Percentiles rank a stretch among this genome's conserved stretches.
Conservation (phyloP, 208 protist species). For the Leishmania tropica region DNA sequence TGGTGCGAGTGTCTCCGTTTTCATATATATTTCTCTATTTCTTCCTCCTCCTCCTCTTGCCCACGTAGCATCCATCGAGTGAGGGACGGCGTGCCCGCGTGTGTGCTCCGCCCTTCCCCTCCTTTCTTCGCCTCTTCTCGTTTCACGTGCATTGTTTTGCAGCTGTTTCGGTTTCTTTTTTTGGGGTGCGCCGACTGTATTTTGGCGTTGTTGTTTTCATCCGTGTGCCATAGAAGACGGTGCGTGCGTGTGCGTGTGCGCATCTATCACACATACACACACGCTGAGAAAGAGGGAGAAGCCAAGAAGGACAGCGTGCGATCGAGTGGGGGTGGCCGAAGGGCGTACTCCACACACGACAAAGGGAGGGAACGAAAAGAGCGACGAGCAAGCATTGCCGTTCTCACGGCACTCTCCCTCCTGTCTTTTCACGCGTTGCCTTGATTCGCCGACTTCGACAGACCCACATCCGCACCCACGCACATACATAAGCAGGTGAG, state of each 20-base stretch:
- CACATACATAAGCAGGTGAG: constrained; percentile 2
- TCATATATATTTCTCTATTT: too few species aligned
- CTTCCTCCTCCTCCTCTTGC: too few species aligned
- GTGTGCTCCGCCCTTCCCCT: background rate
- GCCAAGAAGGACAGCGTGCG: background rate
- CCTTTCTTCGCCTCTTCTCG: background rate
- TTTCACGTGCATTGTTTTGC: background rate
- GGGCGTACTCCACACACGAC: background rate
- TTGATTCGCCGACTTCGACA: background rate
- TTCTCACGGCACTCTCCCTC: background rate
- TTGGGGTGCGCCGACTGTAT: background rate
- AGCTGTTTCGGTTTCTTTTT: background rate
- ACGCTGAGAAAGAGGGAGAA: background rate
- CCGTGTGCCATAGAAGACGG: background rate
- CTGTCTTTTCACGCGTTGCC: background rate
- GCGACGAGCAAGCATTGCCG: background rate
- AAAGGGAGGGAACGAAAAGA: constrained; percentile 19
- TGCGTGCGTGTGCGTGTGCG: background rate
- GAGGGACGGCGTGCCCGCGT: background rate
- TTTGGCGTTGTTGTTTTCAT: background rate
- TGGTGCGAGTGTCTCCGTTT: too few species aligned
- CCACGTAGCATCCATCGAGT: too few species aligned
- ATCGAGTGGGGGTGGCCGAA: background rate
- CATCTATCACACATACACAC: background rate
- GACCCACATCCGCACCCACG: background rate